A percentile compares a stretch with the other conserved stretches of the same genome.
Evolutionary conservation across 2,329 filamentous ascomycete genomes (phyloP).

Genomic region (Epichloe festucae): DNA sequence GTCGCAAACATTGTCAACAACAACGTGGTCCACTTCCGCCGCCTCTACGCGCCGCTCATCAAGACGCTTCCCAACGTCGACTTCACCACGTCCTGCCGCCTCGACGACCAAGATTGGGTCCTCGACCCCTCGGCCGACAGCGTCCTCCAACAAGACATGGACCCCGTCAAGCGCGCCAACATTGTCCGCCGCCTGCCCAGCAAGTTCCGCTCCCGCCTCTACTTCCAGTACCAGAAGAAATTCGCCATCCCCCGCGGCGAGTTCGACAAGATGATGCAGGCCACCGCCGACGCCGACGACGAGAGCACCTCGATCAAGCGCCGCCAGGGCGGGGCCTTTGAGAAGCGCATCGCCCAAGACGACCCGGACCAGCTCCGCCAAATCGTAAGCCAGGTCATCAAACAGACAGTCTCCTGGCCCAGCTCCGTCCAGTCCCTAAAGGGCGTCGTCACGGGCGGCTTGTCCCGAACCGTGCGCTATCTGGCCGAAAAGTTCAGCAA

Average conservation of each 20-base stretch:
- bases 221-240: conserved; percentile 89
- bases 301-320: conserved; percentile 51
- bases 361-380: conserved; percentile 52
- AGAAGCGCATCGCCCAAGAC: conserved; percentile 66
- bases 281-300: conserved; percentile 61
- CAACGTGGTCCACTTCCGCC: conserved; percentile 83
- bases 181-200: conserved; percentile 90
- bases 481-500: conserved; percentile 68
- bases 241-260: conserved; percentile 68
- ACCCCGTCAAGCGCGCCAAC: conserved; percentile 77
- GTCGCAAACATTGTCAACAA: conserved; percentile 87
- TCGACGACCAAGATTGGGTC: conserved; percentile 27
- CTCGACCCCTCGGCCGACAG: conserved; percentile 43
- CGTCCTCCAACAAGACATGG: conserved; percentile 77
- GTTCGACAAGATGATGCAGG: conserved; percentile 73
- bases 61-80: conserved; percentile 78
- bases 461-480: conserved; percentile 59
- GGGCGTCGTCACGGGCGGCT: conserved; percentile 65
- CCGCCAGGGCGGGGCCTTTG: conserved; percentile 71
- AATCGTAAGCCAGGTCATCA: conserved; percentile 64
- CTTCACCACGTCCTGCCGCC: conserved; percentile 46
- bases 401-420: conserved; percentile 83
- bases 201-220: conserved; percentile 75
- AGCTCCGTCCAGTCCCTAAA: conserved; percentile 82
- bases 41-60: conserved; percentile 80